Percentiles rank a stretch among this genome's conserved stretches.
phyloP scores from a whole-genome alignment of 495 filamentous ascomycete genomes.

The Penicillium bovifimosum region DNA sequence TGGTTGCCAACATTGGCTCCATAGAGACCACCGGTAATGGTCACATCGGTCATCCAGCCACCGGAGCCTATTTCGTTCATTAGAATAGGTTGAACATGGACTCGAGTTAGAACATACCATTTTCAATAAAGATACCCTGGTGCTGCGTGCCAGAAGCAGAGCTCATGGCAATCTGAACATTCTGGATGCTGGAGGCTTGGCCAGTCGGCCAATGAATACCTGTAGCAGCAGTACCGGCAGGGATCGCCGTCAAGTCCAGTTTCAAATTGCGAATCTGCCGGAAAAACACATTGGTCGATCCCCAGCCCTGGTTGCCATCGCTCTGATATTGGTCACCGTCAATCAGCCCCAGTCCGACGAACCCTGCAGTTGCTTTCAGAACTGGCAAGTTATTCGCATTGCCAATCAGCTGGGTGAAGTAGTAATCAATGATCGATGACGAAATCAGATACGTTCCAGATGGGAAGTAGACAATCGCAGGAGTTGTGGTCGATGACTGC shows the following conservation, averaged over 20 bases:
- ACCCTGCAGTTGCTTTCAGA: slow-evolving; percentile 59
- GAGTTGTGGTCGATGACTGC: slow-evolving; percentile 46
- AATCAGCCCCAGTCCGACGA: slow-evolving; percentile 59
- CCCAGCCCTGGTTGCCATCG: slow-evolving; percentile 44
- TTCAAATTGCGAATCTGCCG: slow-evolving; percentile 73
- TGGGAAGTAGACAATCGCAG: slow-evolving; percentile 60
- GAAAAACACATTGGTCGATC: slow-evolving; percentile 67
- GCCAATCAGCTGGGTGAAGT: slow-evolving; percentile 64
- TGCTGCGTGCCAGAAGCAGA: slow-evolving; percentile 53
- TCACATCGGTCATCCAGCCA: slow-evolving; percentile 58
- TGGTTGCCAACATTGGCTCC: slow-evolving; percentile 68
- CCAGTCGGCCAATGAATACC: slow-evolving; percentile 76
- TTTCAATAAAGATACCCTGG: slow-evolving; percentile 70
- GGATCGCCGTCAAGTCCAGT: slow-evolving; percentile 63
- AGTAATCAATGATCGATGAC: slow-evolving; percentile 50
- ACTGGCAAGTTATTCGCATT: slow-evolving; percentile 59
- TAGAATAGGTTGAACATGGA: not conserved
- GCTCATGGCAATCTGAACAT: slow-evolving; percentile 69
- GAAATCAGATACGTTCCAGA: slow-evolving; percentile 58
- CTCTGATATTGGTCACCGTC: slow-evolving; percentile 60
- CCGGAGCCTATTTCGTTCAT: slow-evolving; percentile 49
- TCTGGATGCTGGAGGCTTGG: slow-evolving; percentile 71
- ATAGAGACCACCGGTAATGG: slow-evolving; percentile 66
- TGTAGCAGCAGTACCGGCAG: slow-evolving; percentile 44
- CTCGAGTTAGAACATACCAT: slow-evolving; percentile 43